Base-by-base conservation (phyloP, 768 basidiomycete genomes). In the Pulveroboletus sp. region DNA sequence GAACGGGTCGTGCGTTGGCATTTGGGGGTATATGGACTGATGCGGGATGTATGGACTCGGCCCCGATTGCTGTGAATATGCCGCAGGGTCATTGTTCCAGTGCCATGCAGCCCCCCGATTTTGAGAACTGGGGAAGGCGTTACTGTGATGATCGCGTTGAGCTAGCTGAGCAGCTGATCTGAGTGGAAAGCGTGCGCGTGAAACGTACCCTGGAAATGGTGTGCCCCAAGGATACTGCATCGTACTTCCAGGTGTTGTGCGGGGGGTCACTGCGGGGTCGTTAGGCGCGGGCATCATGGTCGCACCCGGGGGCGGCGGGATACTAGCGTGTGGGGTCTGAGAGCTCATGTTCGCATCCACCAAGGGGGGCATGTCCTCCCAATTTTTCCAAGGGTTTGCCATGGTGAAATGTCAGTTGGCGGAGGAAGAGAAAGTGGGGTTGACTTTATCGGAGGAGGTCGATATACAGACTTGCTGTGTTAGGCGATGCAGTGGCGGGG, bases 11-110 rank as follows among this genome's bases (percentile, higher is more conserved):
- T 50, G 55, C 21, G 48, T 36, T 38, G 41, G 52, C n/a, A 33
- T 47, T 32, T 59, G 56, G 0, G 53, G 32, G 36, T 49, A 14
- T 10, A 52, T 5, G 15, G 50, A 49, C 17, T 69, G 65, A 39
- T 9, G 57, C 11, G 67, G 61, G 49, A 67, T 52, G 53, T 67
- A 67, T 11, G 67, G 67, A 21, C 67, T 68, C 5, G 67, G 66
- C 11, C 47, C 56, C 21, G 59, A 54, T 52, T 27, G 56, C 8
- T 46, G 63, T 17, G 35, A 57, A 50, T 61, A 51, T 38, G 39
- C 37, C 21, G 47, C 11, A 7, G 50, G 9, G 5, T 47, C 35
- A 3, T 44, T 11, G 35, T 55, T 26, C n/a, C 32, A 53, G 10
- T 5, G 35, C 57, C 57, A 55, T 17, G 26, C 17, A 24, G 45